Evolutionary conservation across 2,329 filamentous ascomycete species (phyloP).

Genomic region (Fusarium equiseti): DNA sequence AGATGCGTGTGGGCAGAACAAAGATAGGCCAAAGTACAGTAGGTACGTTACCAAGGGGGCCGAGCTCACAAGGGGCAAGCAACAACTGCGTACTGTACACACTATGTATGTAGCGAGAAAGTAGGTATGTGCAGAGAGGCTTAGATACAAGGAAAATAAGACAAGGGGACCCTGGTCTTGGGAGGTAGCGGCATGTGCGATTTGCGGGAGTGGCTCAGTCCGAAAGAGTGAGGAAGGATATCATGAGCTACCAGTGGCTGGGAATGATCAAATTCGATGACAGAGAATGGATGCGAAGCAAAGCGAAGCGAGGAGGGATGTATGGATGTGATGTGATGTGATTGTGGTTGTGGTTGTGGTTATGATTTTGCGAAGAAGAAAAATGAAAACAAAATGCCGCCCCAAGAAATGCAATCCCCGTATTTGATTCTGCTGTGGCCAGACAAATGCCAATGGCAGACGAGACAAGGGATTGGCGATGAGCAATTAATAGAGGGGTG

Average conservation of each 20-base stretch:
- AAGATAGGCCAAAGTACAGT: slow-evolving; percentile 32
- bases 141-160: slow-evolving; percentile 33
- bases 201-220: slow-evolving; percentile 45
- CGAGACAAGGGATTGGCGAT: slow-evolving; percentile 27
- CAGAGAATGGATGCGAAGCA: slow-evolving; percentile 20
- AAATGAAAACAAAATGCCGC: slow-evolving; percentile 35
- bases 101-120: slow-evolving; percentile 24
- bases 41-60: slow-evolving; percentile 27
- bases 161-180: slow-evolving; percentile 33
- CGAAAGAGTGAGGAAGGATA: slow-evolving; percentile 26
- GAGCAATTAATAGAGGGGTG: slow-evolving; percentile 33
- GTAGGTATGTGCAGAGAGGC: slow-evolving; percentile 26
- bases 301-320: slow-evolving; percentile 10
- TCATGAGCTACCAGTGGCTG: slow-evolving; percentile 40
- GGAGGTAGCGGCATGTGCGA: slow-evolving; percentile 37
- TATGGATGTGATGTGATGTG: neutral
- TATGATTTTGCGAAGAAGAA: neutral
- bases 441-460: slow-evolving; percentile 36
- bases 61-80: slow-evolving; percentile 37
- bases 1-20: slow-evolving; percentile 34
- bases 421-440: slow-evolving; percentile 32
- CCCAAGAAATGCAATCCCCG: slow-evolving; percentile 26
- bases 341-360: neutral
- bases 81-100: slow-evolving; percentile 14
- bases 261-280: slow-evolving; percentile 38